Base-by-base conservation (phyloP, 2,329 filamentous ascomycete genomes). In the Botryotinia globosa region DNA sequence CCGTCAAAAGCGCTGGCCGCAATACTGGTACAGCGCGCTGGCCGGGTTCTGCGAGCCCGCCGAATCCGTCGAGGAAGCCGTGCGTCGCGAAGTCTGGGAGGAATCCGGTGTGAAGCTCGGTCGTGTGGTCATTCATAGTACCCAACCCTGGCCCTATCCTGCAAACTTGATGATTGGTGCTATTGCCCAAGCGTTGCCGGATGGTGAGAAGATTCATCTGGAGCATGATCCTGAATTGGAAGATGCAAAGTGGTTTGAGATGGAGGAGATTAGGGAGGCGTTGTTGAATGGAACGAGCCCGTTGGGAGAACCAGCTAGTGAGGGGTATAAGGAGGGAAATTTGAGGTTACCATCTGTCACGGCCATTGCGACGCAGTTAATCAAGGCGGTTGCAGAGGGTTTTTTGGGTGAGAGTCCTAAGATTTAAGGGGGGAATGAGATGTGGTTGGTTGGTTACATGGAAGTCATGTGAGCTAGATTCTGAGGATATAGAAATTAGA, bases 211-310 rank as follows among this genome's bases (percentile, higher is more conserved):
- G 45, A 94, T 99, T 69, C 88, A 90, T 78, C 84, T 99, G 5
- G 90, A 92, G 22, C 92, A 98, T 81, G 96, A 99, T 81, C 93
- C 93, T 0, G 96, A 99, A 84, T 82, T 99, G 75, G 93, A 97
- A 80, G 89, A 92, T 82, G 96, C 96, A 4, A 91, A 89, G 81
- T 99, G 96, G 96, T 95, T 95, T 78, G 83, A 87, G 0, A 84
- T 97, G 48, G 93, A 94, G 1, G 94, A 97, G 82, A 89, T 97
- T 3, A 85, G 89, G 78, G 88, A 91, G 79, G 95, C 94, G 1
- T 82, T 98, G 80, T 83, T 83, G 72, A 84, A 87, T 14, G 92
- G 92, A 0, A 89, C 89, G 0, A 91, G 89, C 81, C 87, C 87
- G 3, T 80, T 97, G 73, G 92, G 89, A 22, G 91, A 92, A 59